A percentile compares a stretch with the other conserved stretches of the same genome.
Conservation (phyloP, 2,329 filamentous ascomycete genomes). For the Echinosphaeria canescens region DNA sequence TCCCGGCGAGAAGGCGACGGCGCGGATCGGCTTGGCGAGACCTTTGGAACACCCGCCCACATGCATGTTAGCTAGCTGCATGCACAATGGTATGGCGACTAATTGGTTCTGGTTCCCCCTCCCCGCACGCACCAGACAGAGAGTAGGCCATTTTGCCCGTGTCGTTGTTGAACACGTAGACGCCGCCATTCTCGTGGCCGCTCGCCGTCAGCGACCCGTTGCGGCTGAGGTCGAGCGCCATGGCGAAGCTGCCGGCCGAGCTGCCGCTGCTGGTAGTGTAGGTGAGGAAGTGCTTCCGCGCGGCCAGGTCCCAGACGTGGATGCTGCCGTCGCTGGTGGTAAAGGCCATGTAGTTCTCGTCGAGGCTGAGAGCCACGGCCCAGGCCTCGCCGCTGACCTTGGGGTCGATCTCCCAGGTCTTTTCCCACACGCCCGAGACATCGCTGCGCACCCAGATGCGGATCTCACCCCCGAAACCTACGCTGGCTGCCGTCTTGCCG, state of each 20-base stretch:
- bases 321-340: slow-evolving; percentile 77
- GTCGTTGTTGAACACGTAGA: slow-evolving; percentile 92
- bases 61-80: neutral
- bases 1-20: slow-evolving; percentile 72
- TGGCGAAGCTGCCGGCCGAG: slow-evolving; percentile 45
- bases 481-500: slow-evolving; percentile 56
- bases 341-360: slow-evolving; percentile 68
- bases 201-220: slow-evolving; percentile 78
- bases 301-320: slow-evolving; percentile 62
- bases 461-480: slow-evolving; percentile 75
- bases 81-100: slow-evolving; percentile 1
- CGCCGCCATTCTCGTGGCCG: slow-evolving; percentile 76
- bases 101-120: too few relatives aligned
- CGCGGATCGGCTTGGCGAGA: slow-evolving; percentile 67
- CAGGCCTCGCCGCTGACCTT: slow-evolving; percentile 34
- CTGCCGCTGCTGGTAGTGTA: slow-evolving; percentile 49
- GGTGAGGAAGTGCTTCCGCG: slow-evolving; percentile 30
- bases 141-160: slow-evolving; percentile 72
- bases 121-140: slow-evolving; percentile 54
- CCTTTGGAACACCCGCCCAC: slow-evolving; percentile 21
- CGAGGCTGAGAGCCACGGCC: slow-evolving; percentile 69
- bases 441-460: slow-evolving; percentile 55
- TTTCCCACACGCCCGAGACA: slow-evolving; percentile 27
- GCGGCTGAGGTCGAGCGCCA: slow-evolving; percentile 59
- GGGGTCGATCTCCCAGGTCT: slow-evolving; percentile 20